phyloP scores from a whole-genome alignment of 1,284 basidiomycete genomes.

The Cutaneotrichosporon spelunceum region DNA sequence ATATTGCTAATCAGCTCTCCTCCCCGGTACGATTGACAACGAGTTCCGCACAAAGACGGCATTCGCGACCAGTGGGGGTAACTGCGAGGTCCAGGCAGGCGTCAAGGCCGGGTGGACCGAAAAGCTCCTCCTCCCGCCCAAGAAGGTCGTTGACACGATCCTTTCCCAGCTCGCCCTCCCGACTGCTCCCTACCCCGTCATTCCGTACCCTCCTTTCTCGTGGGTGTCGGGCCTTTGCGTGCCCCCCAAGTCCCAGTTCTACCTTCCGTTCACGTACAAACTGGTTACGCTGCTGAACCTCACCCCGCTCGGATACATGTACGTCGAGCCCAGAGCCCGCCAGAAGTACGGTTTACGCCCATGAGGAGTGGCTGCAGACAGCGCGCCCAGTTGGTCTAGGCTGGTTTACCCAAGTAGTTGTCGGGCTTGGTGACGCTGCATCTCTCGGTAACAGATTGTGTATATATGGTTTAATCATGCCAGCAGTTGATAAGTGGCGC shows the following conservation, averaged over 20 bases:
- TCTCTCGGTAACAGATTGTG: too few species aligned
- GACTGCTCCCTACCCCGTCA: conserved; percentile 36
- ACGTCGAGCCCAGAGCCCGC: conserved; percentile 47
- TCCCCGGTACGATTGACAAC: conserved; percentile 60
- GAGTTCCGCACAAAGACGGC: conserved; percentile 69
- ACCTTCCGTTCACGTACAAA: conserved; percentile 46
- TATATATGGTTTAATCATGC: too few species aligned
- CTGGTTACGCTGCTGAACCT: conserved; percentile 37
- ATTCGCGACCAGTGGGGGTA: conserved; percentile 54
- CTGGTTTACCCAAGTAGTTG: too few species aligned
- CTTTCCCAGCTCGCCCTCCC: conserved; percentile 43
- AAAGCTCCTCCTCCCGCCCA: conserved; percentile 39
- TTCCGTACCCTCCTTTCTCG: conserved; percentile 44
- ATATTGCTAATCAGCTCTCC: conserved; percentile 31
- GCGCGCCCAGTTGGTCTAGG: too few species aligned
- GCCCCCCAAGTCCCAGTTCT: conserved; percentile 41
- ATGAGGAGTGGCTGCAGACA: neutral
- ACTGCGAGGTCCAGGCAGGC: conserved; percentile 26
- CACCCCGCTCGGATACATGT: conserved; percentile 43
- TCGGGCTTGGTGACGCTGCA: too few species aligned
- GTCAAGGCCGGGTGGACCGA: conserved; percentile 40
- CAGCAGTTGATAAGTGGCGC: too few species aligned
- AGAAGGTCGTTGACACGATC: conserved; percentile 41
- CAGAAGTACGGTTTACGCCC: conserved; percentile 47
- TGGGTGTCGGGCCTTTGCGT: conserved; percentile 31